Conservation (phyloP, 1,284 basidiomycete genomes). For the Puccinia polysora region DNA sequence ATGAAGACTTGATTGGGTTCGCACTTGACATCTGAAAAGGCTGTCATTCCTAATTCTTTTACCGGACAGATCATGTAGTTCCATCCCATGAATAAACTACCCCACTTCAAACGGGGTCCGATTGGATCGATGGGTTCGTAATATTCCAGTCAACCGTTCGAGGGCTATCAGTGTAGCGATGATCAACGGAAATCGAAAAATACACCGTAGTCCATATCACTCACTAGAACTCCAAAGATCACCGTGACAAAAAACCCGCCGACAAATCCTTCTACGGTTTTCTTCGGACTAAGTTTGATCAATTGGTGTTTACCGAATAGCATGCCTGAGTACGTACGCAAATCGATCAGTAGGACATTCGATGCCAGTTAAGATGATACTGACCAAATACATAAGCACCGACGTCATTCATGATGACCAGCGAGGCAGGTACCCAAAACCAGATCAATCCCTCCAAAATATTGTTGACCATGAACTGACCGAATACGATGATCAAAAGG, state of each 20-base stretch:
- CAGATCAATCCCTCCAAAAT: constrained; percentile 91
- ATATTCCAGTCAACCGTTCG: constrained; percentile 5
- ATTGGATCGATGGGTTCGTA: not conserved
- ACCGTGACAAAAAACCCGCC: constrained; percentile 93
- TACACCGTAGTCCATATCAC: constrained; percentile 59
- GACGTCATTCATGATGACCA: constrained; percentile 97
- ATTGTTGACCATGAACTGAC: constrained; percentile 98
- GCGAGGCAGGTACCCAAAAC: constrained; percentile 95
- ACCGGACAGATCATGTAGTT: constrained; percentile 99
- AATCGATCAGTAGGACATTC: not conserved
- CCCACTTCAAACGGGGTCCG: no score
- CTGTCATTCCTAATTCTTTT: constrained; percentile 84
- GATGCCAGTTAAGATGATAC: not conserved
- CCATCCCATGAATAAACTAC: constrained; percentile 87
- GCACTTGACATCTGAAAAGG: constrained; percentile 74
- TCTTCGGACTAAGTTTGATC: constrained; percentile 95
- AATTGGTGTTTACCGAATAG: constrained; percentile 87
- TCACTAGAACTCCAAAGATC: constrained; percentile 70
- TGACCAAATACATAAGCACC: constrained; percentile 98
- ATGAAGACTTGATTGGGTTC: constrained; percentile 84
- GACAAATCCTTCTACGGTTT: constrained; percentile 98
- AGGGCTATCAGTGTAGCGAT: no score
- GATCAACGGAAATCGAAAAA: constrained; percentile 42
- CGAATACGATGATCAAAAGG: constrained; percentile 88
- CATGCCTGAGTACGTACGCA: constrained; percentile 59